phyloP scores from a whole-genome alignment of 495 filamentous ascomycete species.

The Penicillium ochrochloron region DNA sequence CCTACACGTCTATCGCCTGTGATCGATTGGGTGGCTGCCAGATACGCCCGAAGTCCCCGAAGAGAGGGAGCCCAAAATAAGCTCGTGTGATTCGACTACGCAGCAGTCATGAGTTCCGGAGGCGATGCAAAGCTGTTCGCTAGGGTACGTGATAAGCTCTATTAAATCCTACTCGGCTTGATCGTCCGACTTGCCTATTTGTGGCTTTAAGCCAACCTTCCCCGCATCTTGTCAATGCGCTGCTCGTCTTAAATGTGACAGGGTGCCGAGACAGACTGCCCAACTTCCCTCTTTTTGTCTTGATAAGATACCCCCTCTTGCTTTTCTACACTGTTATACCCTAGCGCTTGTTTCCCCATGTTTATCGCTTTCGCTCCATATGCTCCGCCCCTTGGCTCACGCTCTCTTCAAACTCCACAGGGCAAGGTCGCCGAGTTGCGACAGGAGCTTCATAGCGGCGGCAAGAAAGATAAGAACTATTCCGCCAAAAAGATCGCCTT shows the following conservation, averaged over 20 bases:
- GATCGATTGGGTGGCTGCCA: conserved; percentile 22
- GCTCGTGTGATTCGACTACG: conserved; percentile 26
- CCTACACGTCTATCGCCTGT: conserved; percentile 17
- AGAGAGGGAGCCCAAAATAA: conserved; percentile 18
- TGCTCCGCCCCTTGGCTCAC: conserved; percentile 42
- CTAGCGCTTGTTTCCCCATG: conserved; percentile 30
- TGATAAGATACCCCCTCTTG: conserved; percentile 7
- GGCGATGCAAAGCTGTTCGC: conserved; percentile 99
- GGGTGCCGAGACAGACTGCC: conserved; percentile 10
- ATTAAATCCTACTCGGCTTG: conserved; percentile 5
- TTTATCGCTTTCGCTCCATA: conserved; percentile 41
- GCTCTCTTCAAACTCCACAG: conserved; percentile 59
- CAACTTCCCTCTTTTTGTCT: conserved; percentile 13
- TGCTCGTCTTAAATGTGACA: conserved; percentile 9
- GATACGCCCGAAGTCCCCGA: conserved; percentile 13
- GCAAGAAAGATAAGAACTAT: conserved; percentile 98
- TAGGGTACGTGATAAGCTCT: conserved; percentile 70
- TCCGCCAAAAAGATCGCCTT: conserved; percentile 96
- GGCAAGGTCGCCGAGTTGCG: conserved; percentile 99
- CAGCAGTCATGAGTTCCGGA: conserved; percentile 69
- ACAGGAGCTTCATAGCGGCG: conserved; percentile 87
- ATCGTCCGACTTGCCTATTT: conserved; percentile 22
- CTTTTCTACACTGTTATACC: conserved; percentile 12
- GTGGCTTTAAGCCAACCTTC: conserved; percentile 23
- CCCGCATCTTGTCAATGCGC: conserved; percentile 27